A percentile compares a stretch with the other conserved stretches of the same genome.
These are phyloP conservation scores for Talaromyces stipitatus DNA, from an alignment of 495 filamentous ascomycete species.

Conservation along the genomic window DNA sequence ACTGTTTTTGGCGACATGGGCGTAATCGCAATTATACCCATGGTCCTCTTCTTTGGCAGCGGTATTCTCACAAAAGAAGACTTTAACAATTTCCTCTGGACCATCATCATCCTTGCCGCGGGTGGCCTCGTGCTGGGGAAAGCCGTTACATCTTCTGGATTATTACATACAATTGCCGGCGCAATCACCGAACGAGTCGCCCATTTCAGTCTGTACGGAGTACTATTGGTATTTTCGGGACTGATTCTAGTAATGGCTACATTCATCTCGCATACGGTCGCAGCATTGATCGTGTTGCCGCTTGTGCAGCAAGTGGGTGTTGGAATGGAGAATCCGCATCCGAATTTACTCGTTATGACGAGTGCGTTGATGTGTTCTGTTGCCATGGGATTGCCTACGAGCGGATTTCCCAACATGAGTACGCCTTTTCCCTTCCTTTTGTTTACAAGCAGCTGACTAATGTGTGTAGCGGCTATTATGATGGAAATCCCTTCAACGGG, in stretches of 20 bases:
- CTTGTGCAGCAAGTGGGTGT: conserved; percentile 80
- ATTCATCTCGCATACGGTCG: conserved; percentile 97
- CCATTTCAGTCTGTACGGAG: conserved; percentile 75
- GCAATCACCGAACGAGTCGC: conserved; percentile 66
- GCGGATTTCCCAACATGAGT: conserved; percentile 99
- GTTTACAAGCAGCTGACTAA: conserved; percentile 15
- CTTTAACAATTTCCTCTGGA: conserved; percentile 99
- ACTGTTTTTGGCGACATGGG: conserved; percentile 93
- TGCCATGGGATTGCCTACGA: conserved; percentile 88
- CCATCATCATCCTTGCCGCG: conserved; percentile 96
- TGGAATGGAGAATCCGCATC: conserved; percentile 79
- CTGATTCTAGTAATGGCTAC: conserved; percentile 92
- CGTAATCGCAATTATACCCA: conserved; percentile 91
- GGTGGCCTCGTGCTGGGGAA: conserved; percentile 91
- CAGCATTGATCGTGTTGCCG: conserved; percentile 89
- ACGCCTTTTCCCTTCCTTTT: conserved; percentile 31
- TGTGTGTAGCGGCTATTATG: conserved; percentile 82
- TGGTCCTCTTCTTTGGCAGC: conserved; percentile 93
- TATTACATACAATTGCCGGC: conserved; percentile 82
- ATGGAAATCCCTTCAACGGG: conserved; percentile 91
- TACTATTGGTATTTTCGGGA: conserved; percentile 76
- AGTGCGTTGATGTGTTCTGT: conserved; percentile 61
- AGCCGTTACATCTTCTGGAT: conserved; percentile 84
- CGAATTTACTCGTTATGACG: conserved; percentile 90
- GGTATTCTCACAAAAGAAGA: conserved; percentile 98